A percentile compares a stretch with the other conserved stretches of the same genome.
phyloP scores from a whole-genome alignment of 805 yeast genomes.

The Brettanomyces nanus region DNA sequence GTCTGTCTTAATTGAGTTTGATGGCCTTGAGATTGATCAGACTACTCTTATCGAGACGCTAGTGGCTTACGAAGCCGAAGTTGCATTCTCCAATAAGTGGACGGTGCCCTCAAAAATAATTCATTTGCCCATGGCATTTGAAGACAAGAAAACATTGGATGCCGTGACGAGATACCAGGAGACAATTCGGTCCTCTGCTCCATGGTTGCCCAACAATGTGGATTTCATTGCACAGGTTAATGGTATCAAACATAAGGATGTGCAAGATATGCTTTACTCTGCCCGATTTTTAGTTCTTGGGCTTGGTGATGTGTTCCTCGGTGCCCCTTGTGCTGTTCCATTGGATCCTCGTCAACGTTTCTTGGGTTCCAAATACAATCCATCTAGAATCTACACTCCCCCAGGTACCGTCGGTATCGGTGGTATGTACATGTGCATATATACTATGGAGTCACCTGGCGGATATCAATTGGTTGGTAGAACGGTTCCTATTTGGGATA shows the following conservation, averaged over 20 bases:
- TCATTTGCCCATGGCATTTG: slow-evolving; percentile 93
- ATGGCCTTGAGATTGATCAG: slow-evolving; percentile 58
- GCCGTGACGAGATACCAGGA: slow-evolving; percentile 90
- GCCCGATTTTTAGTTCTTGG: slow-evolving; percentile 92
- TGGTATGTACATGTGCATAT: slow-evolving; percentile 98
- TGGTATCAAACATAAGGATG: slow-evolving; percentile 66
- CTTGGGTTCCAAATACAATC: slow-evolving; percentile 90
- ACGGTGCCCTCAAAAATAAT: slow-evolving; percentile 73
- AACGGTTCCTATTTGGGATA: slow-evolving; percentile 97
- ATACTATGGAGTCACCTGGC: slow-evolving; percentile 97
- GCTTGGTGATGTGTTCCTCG: slow-evolving; percentile 93
- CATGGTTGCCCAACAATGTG: slow-evolving; percentile 97
- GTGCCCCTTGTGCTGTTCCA: slow-evolving; percentile 98
- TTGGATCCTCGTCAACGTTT: slow-evolving; percentile 93
- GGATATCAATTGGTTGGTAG: slow-evolving; percentile 96
- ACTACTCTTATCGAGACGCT: slow-evolving; percentile 51
- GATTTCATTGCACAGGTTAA: slow-evolving; percentile 90
- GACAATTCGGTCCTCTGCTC: slow-evolving; percentile 88
- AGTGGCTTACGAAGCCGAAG: slow-evolving; percentile 67
- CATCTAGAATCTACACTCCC: slow-evolving; percentile 92
- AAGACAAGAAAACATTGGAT: slow-evolving; percentile 79
- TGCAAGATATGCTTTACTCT: slow-evolving; percentile 75
- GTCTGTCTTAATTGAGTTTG: slow-evolving; percentile 83
- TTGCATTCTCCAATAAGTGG: slow-evolving; percentile 74
- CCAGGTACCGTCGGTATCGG: slow-evolving; percentile 98